Conservation (phyloP, 768 basidiomycete genomes). For the Lactarius trivialis region DNA sequence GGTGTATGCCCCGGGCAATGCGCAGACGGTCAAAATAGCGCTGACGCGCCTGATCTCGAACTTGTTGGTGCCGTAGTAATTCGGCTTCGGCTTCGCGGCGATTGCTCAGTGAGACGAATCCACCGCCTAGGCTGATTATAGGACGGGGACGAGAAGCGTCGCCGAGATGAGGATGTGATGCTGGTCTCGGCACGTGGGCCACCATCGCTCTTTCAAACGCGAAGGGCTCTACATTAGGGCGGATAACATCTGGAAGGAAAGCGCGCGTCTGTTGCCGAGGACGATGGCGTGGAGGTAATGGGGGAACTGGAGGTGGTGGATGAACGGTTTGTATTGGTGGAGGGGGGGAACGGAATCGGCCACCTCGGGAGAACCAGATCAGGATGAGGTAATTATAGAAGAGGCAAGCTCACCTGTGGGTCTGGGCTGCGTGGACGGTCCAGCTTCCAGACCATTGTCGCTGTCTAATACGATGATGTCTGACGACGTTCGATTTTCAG, state of each 20-base stretch:
- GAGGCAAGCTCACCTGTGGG: slow-evolving; percentile 24
- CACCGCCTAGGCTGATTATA: slow-evolving; percentile 60
- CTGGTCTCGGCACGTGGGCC: slow-evolving; percentile 23
- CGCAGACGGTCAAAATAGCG: slow-evolving; percentile 13
- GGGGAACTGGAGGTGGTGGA: slow-evolving; percentile 53
- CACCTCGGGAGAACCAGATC: slow-evolving; percentile 7
- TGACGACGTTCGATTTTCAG: background rate
- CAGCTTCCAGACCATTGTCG: slow-evolving; percentile 33
- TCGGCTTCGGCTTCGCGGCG: slow-evolving; percentile 21
- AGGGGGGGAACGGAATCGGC: slow-evolving; percentile 22
- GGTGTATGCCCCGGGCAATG: slow-evolving; percentile 13
- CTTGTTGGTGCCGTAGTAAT: slow-evolving; percentile 12
- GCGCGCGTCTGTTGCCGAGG: slow-evolving; percentile 23
- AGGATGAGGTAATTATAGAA: background rate
- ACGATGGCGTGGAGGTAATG: slow-evolving; percentile 35
- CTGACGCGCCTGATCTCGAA: slow-evolving; percentile 13
- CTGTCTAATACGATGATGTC: slow-evolving; percentile 34
- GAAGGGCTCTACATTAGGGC: slow-evolving; percentile 46
- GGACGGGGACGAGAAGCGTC: slow-evolving; percentile 53
- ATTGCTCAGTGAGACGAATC: slow-evolving; percentile 41
- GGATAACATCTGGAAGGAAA: slow-evolving; percentile 37
- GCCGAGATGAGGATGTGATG: slow-evolving; percentile 28
- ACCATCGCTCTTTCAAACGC: slow-evolving; percentile 40
- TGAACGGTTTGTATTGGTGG: slow-evolving; percentile 16
- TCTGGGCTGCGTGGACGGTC: slow-evolving; percentile 16